A percentile compares a stretch with the other conserved stretches of the same genome.
Evolutionary conservation across 2,329 filamentous ascomycete genomes (phyloP).

Genomic region (Cladosporium sp.): DNA sequence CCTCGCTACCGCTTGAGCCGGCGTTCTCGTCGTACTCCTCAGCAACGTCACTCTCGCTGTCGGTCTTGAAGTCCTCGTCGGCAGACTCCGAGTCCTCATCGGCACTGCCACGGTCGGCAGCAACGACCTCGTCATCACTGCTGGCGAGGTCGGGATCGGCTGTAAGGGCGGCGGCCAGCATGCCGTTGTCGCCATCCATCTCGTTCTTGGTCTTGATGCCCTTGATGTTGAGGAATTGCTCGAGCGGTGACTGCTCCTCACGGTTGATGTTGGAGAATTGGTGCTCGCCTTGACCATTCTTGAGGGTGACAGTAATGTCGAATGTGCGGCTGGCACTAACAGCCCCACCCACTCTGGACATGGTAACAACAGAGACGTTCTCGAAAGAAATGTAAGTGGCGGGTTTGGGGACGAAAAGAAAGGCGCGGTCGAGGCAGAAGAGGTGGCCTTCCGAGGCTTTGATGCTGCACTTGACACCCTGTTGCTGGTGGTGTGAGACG

Average conservation of each 20-base stretch:
- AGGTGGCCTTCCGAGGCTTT: constrained; percentile 97
- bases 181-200: constrained; percentile 77
- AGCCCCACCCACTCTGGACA: constrained; percentile 91
- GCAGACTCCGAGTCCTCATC: constrained; percentile 95
- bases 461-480: constrained; percentile 98
- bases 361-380: constrained; percentile 83
- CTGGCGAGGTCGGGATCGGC: constrained; percentile 72
- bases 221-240: constrained; percentile 96
- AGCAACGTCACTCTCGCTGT: constrained; percentile 89
- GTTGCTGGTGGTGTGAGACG: constrained; percentile 84
- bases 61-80: constrained; percentile 92
- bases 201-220: constrained; percentile 96
- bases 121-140: constrained; percentile 72
- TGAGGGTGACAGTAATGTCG: constrained; percentile 90
- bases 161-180: constrained; percentile 74
- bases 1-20: constrained; percentile 69
- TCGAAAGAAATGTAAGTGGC: constrained; percentile 97
- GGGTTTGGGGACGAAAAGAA: constrained; percentile 98
- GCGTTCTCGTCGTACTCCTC: constrained; percentile 93
- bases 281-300: constrained; percentile 78
- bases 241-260: constrained; percentile 93
- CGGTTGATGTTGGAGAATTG: constrained; percentile 99
- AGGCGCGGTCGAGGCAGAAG: constrained; percentile 95
- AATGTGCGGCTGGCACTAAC: constrained; percentile 93
- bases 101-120: constrained; percentile 77